Conservation (phyloP, 371 early-diverging fungal genomes). For the Circinella minor region DNA sequence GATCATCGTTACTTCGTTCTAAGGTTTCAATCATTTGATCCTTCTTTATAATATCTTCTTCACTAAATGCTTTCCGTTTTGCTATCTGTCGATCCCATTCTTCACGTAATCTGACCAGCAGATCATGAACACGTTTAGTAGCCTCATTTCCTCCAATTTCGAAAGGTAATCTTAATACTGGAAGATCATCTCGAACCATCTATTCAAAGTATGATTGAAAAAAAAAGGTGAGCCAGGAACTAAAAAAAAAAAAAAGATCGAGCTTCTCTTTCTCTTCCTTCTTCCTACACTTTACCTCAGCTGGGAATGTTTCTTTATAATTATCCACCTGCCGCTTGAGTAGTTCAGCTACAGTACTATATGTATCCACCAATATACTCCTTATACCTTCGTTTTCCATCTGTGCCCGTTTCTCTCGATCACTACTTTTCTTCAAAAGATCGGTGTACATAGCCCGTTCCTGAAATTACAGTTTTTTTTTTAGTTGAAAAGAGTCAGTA, state of each 20-base stretch:
- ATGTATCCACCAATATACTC: slow-evolving; percentile 26
- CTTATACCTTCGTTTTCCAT: slow-evolving; percentile 36
- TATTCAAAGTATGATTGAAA: no score
- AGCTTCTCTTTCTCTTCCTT: neutral
- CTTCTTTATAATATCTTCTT: slow-evolving; percentile 38
- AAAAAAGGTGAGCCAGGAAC: no score
- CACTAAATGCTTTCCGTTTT: slow-evolving; percentile 28
- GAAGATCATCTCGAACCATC: slow-evolving; percentile 4
- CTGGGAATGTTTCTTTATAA: slow-evolving; percentile 22
- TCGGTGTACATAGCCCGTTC: slow-evolving; percentile 32
- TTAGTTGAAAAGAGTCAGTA: neutral
- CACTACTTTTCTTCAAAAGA: slow-evolving; percentile 30
- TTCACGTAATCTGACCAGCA: slow-evolving; percentile 41
- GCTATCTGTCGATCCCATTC: slow-evolving; percentile 45
- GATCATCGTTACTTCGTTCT: slow-evolving; percentile 30
- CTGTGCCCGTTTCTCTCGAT: slow-evolving; percentile 29
- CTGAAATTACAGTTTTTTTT: slow-evolving; percentile 18
- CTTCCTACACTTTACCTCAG: neutral
- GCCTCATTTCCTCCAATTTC: slow-evolving; percentile 39
- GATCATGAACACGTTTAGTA: slow-evolving; percentile 30
- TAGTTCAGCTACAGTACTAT: slow-evolving; percentile 20
- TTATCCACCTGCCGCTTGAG: slow-evolving; percentile 22
- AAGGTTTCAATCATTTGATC: slow-evolving; percentile 28
- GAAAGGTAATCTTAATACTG: slow-evolving; percentile 33
- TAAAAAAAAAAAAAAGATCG: no score